Percentiles rank a stretch among this genome's conserved stretches.
Conservation (phyloP, 2,329 filamentous ascomycete genomes). For the Uncinocarpus reesii region DNA sequence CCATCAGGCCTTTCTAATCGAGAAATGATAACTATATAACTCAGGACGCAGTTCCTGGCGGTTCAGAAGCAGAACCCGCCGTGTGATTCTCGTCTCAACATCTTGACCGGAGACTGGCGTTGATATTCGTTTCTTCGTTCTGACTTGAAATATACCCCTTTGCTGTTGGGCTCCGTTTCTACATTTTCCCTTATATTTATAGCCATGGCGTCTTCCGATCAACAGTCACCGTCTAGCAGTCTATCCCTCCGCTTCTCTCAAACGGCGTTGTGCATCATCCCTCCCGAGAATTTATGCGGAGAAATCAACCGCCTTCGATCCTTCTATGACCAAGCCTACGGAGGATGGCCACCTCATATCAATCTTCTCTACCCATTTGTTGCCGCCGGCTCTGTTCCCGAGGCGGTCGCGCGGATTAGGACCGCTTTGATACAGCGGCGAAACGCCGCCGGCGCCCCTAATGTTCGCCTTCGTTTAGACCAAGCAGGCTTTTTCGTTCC, state of each 20-base stretch:
- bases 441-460: neutral
- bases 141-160: no score
- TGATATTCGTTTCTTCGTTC: no score
- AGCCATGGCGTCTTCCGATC: slow-evolving; percentile 8
- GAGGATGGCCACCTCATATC: slow-evolving; percentile 56
- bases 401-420: slow-evolving; percentile 36
- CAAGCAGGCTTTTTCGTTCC: slow-evolving; percentile 41
- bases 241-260: slow-evolving; percentile 25
- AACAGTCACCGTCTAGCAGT: neutral
- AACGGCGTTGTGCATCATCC: slow-evolving; percentile 53
- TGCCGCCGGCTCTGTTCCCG: slow-evolving; percentile 36
- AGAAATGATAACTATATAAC: no score
- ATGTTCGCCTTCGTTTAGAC: slow-evolving; percentile 1
- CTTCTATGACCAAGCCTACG: slow-evolving; percentile 53
- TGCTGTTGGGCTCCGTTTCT: no score
- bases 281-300: slow-evolving; percentile 41
- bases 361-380: slow-evolving; percentile 60
- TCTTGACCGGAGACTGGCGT: no score
- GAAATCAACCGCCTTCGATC: slow-evolving; percentile 46
- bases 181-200: no score
- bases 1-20: no score
- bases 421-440: slow-evolving; percentile 23
- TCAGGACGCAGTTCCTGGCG: no score
- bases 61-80: no score
- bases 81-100: no score